Percentiles rank a stretch among this genome's conserved stretches.
These are phyloP conservation scores for Aspergillus felis DNA, from an alignment of 2,329 filamentous ascomycete genomes.

Conservation along the genomic window DNA sequence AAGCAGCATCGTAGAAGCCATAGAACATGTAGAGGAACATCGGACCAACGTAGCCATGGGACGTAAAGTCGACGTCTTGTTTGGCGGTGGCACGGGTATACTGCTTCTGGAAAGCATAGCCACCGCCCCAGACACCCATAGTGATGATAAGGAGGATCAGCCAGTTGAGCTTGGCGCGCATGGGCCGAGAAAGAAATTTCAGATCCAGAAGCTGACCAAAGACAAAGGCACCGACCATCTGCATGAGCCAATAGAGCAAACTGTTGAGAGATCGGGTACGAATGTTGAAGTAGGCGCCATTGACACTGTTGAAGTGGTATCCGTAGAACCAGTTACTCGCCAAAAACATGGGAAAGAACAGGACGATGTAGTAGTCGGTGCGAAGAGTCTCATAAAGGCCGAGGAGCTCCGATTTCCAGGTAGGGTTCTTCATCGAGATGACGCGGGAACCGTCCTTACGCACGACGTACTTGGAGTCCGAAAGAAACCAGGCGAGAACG, in stretches of 20 bases:
- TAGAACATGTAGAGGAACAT: conserved; percentile 92
- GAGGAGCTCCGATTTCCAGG: conserved; percentile 72
- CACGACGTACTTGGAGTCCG: conserved; percentile 67
- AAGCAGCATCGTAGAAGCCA: conserved; percentile 82
- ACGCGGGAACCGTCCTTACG: conserved; percentile 74
- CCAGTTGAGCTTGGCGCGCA: conserved; percentile 64
- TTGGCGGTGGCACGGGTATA: conserved; percentile 49
- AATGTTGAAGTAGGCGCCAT: conserved; percentile 66
- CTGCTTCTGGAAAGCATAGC: conserved; percentile 68
- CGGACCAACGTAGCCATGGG: conserved; percentile 66
- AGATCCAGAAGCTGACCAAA: conserved; percentile 71
- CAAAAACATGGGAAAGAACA: conserved; percentile 79
- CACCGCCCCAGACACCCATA: conserved; percentile 77
- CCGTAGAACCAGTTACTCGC: conserved; percentile 77
- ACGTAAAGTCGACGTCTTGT: conserved; percentile 59
- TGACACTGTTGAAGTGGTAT: conserved; percentile 74
- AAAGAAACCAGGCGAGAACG: conserved; percentile 63
- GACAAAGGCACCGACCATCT: conserved; percentile 70
- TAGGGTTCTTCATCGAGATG: conserved; percentile 86
- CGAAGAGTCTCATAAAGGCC: conserved; percentile 72
- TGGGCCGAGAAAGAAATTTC: conserved; percentile 55
- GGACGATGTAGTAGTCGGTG: conserved; percentile 67
- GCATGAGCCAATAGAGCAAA: conserved; percentile 72
- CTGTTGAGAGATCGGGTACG: conserved; percentile 74
- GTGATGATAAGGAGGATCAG: conserved; percentile 63